Conservation (phyloP, 1,284 basidiomycete genomes). For the Heliocybe sulcata region DNA sequence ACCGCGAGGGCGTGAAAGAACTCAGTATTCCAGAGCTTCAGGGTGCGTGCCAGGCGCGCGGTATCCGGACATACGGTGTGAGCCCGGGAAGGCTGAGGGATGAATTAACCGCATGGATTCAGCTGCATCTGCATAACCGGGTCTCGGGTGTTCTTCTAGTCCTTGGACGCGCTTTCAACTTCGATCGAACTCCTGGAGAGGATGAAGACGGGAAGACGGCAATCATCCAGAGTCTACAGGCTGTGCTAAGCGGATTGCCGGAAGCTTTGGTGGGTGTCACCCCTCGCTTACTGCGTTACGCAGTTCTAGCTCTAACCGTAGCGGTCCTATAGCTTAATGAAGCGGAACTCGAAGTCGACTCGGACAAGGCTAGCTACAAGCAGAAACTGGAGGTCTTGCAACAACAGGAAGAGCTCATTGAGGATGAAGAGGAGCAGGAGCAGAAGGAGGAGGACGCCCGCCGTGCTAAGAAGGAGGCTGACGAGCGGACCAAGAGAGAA, state of each 20-base stretch:
- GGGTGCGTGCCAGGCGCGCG: conserved; percentile 90
- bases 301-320: conserved; percentile 7
- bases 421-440: conserved; percentile 98
- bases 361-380: conserved; percentile 92
- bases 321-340: conserved; percentile 70
- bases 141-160: conserved; percentile 94
- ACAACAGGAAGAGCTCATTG: conserved; percentile 98
- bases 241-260: conserved; percentile 88
- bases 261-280: conserved; percentile 76
- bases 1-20: conserved; percentile 84
- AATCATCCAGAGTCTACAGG: conserved; percentile 80
- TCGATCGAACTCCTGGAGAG: conserved; percentile 70
- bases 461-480: conserved; percentile 76
- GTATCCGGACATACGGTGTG: conserved; percentile 83
- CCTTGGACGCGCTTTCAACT: conserved; percentile 91
- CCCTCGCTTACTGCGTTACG: neutral
- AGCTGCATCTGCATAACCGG: conserved; percentile 81
- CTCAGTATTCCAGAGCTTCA: conserved; percentile 90
- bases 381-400: conserved; percentile 97
- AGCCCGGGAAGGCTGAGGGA: conserved; percentile 82
- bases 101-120: conserved; percentile 91
- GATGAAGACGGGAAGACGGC: conserved; percentile 71
- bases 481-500: conserved; percentile 41
- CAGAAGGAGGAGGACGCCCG: conserved; percentile 91
- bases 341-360: conserved; percentile 93